Base-by-base conservation (phyloP, 2,329 filamentous ascomycete genomes). In the Cladosporium halotolerans region DNA sequence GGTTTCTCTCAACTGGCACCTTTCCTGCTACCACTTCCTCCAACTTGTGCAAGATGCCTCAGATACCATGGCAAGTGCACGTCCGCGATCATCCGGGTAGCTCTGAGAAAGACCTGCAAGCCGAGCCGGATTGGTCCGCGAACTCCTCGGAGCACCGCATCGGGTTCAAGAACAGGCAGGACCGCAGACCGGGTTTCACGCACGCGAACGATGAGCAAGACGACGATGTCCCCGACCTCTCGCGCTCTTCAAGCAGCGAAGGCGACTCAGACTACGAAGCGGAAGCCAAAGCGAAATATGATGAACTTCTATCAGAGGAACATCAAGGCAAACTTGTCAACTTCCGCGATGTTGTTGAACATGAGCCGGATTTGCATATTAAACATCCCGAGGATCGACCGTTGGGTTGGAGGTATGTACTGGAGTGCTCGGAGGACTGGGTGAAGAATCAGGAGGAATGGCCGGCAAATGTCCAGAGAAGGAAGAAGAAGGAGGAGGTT, bases 381-480 rank as follows among this genome's bases (percentile, higher is more conserved):
- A 57, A 66, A 1, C 64, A 72, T 42, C 74, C 75, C 0, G 68
- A 74, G 14, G 70, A 74, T 32, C 70, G 72, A 50, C 73, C 75
- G 3, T 48, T 70, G 4, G 73, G 74, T 7, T 79, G 77, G 76
- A 66, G 77, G 34, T 78, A 74, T 58, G 73, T 79, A 9, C 63
- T 80, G 0, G 67, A 78, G 34, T 68, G 70, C 9, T 74, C 74
- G 0, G 76, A 80, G 54, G 69, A 76, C 47, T 76, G 71, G 63
- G 68, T 79, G 52, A 79, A 77, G 62, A 69, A 75, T 36, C 59
- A 69, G 7, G 68, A 79, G 55, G 60, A 69, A 1, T 80, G 76
- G 76, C 76, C 75, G 0, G 70, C 72, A 0, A 80, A 80, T 58
- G 33, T 73, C 8, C 64, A 72, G 59, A 69, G 68, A 55, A 58